Conservation (phyloP, 2,329 filamentous ascomycete genomes). For the Penicillium sp. region DNA sequence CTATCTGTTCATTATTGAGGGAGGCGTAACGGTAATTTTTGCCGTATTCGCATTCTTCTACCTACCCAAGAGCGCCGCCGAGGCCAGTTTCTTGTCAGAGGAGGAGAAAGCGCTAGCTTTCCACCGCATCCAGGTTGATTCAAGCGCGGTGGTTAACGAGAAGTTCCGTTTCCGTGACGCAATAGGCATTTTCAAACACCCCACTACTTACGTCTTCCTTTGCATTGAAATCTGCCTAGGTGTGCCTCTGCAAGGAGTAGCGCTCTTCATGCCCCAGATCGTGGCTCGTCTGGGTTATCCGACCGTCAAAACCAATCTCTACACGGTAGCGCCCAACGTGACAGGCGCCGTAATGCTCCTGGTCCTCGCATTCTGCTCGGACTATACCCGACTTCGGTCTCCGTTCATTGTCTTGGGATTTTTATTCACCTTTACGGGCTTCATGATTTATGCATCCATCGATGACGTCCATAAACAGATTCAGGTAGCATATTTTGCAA, state of each 20-base stretch:
- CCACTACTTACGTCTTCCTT: slow-evolving; percentile 59
- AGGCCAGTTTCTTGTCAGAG: slow-evolving; percentile 66
- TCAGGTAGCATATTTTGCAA: slow-evolving; percentile 73
- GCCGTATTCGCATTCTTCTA: slow-evolving; percentile 70
- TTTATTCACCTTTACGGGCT: slow-evolving; percentile 73
- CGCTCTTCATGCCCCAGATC: slow-evolving; percentile 63
- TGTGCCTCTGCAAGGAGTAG: slow-evolving; percentile 61
- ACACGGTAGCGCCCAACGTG: slow-evolving; percentile 79
- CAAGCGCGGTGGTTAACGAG: slow-evolving; percentile 65
- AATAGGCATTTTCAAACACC: slow-evolving; percentile 57
- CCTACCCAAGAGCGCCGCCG: slow-evolving; percentile 65
- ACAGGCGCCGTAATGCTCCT: slow-evolving; percentile 73
- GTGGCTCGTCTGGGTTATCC: slow-evolving; percentile 56
- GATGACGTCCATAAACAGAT: slow-evolving; percentile 62
- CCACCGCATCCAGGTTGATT: slow-evolving; percentile 75
- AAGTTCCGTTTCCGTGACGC: slow-evolving; percentile 58
- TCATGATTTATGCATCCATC: slow-evolving; percentile 77
- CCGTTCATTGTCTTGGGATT: slow-evolving; percentile 77
- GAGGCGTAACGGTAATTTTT: slow-evolving; percentile 62
- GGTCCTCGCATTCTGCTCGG: slow-evolving; percentile 71
- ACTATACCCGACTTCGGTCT: slow-evolving; percentile 67
- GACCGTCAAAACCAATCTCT: slow-evolving; percentile 73
- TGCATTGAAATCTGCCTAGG: slow-evolving; percentile 63
- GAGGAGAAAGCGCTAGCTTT: slow-evolving; percentile 71
- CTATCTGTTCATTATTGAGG: slow-evolving; percentile 62